Evolutionary conservation across 371 early-diverging fungal genomes (phyloP).

Genomic region (Dentiscutata heterogama): DNA sequence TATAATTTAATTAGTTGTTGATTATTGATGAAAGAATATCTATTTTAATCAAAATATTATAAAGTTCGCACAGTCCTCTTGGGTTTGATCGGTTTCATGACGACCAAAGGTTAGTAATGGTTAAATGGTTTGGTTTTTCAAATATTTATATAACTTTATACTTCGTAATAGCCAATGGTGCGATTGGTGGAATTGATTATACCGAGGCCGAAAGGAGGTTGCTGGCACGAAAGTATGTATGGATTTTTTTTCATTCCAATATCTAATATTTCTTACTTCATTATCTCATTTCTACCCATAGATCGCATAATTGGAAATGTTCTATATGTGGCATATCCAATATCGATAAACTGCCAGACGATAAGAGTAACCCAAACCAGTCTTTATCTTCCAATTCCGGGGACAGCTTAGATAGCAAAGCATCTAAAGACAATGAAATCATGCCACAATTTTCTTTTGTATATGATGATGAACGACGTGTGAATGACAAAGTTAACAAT

Average conservation of each 20-base stretch:
- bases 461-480: constrained; percentile 16
- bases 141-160: constrained; percentile 62
- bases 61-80: constrained; percentile 86
- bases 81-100: constrained; percentile 84
- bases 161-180: constrained; percentile 79
- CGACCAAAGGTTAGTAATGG: constrained; percentile 60
- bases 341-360: constrained; percentile 33
- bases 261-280: neutral
- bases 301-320: constrained; percentile 39
- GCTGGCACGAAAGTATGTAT: constrained; percentile 25
- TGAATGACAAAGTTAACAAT: neutral
- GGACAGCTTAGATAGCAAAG: neutral
- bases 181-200: constrained; percentile 85
- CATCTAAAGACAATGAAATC: neutral
- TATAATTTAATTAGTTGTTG: neutral
- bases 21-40: neutral
- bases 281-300: neutral
- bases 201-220: constrained; percentile 33
- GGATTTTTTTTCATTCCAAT: neutral
- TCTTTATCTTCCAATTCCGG: neutral
- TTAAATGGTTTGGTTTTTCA: neutral
- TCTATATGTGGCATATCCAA: constrained; percentile 14
- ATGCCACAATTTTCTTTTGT: constrained; percentile 41
- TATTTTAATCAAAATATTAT: neutral
- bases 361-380: neutral